Evolutionary conservation across 139 green algal species (phyloP).

Genomic region (Auxenochlorella protothecoides): DNA sequence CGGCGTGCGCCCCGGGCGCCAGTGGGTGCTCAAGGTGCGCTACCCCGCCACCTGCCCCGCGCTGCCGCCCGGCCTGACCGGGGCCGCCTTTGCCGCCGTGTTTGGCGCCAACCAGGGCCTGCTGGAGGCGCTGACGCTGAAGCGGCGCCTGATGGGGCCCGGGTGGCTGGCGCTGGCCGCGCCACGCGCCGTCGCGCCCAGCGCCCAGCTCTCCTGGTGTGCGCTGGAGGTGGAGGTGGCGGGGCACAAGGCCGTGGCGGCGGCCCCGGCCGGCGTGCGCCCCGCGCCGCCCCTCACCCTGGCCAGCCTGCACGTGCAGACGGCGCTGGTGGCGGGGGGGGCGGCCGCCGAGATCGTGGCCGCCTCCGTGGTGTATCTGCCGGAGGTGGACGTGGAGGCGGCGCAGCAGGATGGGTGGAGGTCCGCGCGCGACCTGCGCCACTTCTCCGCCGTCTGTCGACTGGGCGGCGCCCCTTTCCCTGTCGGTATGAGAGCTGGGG

Average conservation of each 20-base stretch:
- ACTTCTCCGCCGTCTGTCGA: slow-evolving; percentile 76
- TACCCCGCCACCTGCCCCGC: slow-evolving; percentile 46
- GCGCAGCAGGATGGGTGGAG: slow-evolving; percentile 57
- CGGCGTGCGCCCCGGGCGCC: slow-evolving; percentile 55
- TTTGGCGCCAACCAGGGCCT: slow-evolving; percentile 58
- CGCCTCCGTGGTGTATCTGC: slow-evolving; percentile 60
- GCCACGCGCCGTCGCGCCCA: slow-evolving; percentile 24
- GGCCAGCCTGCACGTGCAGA: slow-evolving; percentile 83
- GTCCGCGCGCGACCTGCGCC: slow-evolving; percentile 38
- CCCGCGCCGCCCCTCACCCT: slow-evolving; percentile 65
- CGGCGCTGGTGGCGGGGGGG: slow-evolving; percentile 52
- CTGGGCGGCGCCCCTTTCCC: slow-evolving; percentile 74
- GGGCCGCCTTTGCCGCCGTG: slow-evolving; percentile 46
- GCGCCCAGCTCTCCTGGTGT: slow-evolving; percentile 73
- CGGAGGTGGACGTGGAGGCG: slow-evolving; percentile 43
- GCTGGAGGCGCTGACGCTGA: slow-evolving; percentile 85
- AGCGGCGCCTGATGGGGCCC: slow-evolving; percentile 85
- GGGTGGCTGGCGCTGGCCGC: slow-evolving; percentile 65
- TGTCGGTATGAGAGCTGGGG: slow-evolving; percentile 15
- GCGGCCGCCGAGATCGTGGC: slow-evolving; percentile 68
- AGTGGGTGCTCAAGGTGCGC: slow-evolving; percentile 89
- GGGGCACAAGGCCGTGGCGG: slow-evolving; percentile 46
- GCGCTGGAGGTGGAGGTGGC: slow-evolving; percentile 73
- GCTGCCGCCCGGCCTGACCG: slow-evolving; percentile 50
- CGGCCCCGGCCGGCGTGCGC: background rate